Conservation (phyloP, 1,284 basidiomycete species). For the Moniliella sp. region DNA sequence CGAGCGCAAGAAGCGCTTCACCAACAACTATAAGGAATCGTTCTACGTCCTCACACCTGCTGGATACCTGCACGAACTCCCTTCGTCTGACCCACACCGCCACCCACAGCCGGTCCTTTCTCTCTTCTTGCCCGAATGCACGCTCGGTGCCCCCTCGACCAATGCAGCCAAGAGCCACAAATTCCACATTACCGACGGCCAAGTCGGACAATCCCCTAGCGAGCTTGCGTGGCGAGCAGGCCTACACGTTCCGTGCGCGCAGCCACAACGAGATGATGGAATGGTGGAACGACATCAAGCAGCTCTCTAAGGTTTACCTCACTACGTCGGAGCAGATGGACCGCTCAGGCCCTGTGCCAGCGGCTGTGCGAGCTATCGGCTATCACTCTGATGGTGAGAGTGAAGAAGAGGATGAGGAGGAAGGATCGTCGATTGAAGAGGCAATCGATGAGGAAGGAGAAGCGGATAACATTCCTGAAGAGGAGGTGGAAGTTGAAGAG, state of each 20-base stretch:
- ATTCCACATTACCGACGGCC: conserved; percentile 67
- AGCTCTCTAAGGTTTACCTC: conserved; percentile 85
- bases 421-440: conserved; percentile 52
- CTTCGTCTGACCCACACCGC: conserved; percentile 53
- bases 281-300: conserved; percentile 96
- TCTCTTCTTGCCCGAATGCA: conserved; percentile 82
- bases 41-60: conserved; percentile 86
- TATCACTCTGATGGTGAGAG: conserved; percentile 43
- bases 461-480: too few relatives aligned
- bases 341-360: conserved; percentile 70
- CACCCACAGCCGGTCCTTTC: conserved; percentile 53
- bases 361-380: conserved; percentile 69
- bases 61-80: conserved; percentile 82
- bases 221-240: conserved; percentile 42
- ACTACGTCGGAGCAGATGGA: conserved; percentile 86
- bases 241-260: conserved; percentile 75
- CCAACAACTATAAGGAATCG: conserved; percentile 51
- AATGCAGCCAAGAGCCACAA: conserved; percentile 58
- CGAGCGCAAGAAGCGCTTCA: conserved; percentile 92
- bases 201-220: conserved; percentile 40
- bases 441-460: conserved; percentile 33
- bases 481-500: conserved; percentile 6
- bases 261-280: conserved; percentile 96
- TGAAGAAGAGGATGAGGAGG: conserved; percentile 50
- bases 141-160: conserved; percentile 69